A percentile compares a stretch with the other conserved stretches of the same genome.
Conservation (phyloP, 768 basidiomycete genomes). For the Rhodosporidiobolus sp. region DNA sequence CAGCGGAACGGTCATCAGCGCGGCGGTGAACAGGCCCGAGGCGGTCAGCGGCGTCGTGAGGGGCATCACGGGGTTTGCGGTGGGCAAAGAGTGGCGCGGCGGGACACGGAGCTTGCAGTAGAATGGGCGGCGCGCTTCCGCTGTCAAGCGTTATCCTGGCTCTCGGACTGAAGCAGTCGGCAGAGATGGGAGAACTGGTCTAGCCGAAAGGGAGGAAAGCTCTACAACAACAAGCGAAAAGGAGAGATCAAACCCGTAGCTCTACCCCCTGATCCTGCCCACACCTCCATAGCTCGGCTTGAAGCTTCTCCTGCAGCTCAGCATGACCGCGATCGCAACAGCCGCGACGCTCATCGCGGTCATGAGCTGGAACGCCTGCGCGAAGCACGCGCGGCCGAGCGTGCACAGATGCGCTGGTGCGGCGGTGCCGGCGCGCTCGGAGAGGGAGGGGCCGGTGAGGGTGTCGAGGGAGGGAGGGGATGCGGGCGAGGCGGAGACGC, state of each 20-base stretch:
- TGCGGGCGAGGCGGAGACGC: not conserved
- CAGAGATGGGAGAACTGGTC: too few relatives aligned
- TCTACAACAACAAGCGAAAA: not conserved
- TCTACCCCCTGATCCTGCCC: not conserved
- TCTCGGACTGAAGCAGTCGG: too few relatives aligned
- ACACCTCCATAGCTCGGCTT: slow-evolving; percentile 6
- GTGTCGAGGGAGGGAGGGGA: not conserved
- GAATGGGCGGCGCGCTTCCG: not conserved
- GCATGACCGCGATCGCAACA: not conserved
- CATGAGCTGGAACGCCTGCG: slow-evolving; percentile 20
- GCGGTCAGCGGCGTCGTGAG: slow-evolving; percentile 35
- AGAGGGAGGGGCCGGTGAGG: not conserved
- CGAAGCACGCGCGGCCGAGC: slow-evolving; percentile 29
- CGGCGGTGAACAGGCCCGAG: slow-evolving; percentile 38
- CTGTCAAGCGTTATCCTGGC: too few relatives aligned
- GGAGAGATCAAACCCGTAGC: not conserved
- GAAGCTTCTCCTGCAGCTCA: slow-evolving; percentile 10
- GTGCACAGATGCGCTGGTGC: slow-evolving; percentile 14
- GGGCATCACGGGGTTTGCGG: slow-evolving; percentile 18
- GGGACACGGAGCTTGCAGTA: not conserved
- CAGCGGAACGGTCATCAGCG: slow-evolving; percentile 28
- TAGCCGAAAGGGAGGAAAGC: too few relatives aligned
- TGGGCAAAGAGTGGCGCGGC: slow-evolving; percentile 13
- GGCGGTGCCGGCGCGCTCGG: not conserved
- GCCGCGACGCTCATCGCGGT: slow-evolving; percentile 22